Conservation (phyloP, 306 rosid genomes). For the Cicer pinnatifidum region DNA sequence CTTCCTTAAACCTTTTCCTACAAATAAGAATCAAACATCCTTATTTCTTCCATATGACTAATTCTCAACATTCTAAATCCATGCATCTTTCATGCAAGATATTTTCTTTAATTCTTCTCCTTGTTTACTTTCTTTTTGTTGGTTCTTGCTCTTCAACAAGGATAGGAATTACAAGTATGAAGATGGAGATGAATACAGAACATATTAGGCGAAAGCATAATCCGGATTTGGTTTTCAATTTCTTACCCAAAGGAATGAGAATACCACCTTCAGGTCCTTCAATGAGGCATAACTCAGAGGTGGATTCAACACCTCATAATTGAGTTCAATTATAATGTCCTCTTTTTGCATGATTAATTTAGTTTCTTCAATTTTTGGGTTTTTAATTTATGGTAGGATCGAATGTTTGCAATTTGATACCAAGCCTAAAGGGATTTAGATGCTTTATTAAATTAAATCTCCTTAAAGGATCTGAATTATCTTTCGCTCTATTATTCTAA, state of each 20-base stretch:
- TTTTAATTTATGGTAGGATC: not conserved
- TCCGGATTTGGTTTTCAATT: slow-evolving; percentile 59
- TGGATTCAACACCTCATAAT: slow-evolving; percentile 62
- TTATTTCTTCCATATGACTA: slow-evolving; percentile 53
- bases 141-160: slow-evolving; percentile 67
- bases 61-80: slow-evolving; percentile 46
- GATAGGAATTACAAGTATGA: slow-evolving; percentile 48
- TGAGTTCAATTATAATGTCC: slow-evolving; percentile 39
- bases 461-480: slow-evolving; percentile 39
- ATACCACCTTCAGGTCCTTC: slow-evolving; percentile 94
- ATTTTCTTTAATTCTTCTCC: slow-evolving; percentile 35
- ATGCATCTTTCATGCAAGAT: slow-evolving; percentile 43
- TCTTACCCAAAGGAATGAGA: slow-evolving; percentile 71
- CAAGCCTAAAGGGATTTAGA: slow-evolving; percentile 40
- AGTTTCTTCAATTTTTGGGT: slow-evolving; percentile 24
- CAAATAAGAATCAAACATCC: slow-evolving; percentile 11
- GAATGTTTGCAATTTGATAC: slow-evolving; percentile 43
- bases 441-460: not conserved
- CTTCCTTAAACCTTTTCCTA: slow-evolving; percentile 43
- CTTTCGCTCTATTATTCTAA: slow-evolving; percentile 37
- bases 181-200: slow-evolving; percentile 38
- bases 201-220: slow-evolving; percentile 32
- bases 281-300: slow-evolving; percentile 70
- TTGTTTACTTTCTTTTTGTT: slow-evolving; percentile 53
- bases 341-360: slow-evolving; percentile 18